Evolutionary conservation across 768 basidiomycete species (phyloP).

Genomic region (Agaricus subrufescens): DNA sequence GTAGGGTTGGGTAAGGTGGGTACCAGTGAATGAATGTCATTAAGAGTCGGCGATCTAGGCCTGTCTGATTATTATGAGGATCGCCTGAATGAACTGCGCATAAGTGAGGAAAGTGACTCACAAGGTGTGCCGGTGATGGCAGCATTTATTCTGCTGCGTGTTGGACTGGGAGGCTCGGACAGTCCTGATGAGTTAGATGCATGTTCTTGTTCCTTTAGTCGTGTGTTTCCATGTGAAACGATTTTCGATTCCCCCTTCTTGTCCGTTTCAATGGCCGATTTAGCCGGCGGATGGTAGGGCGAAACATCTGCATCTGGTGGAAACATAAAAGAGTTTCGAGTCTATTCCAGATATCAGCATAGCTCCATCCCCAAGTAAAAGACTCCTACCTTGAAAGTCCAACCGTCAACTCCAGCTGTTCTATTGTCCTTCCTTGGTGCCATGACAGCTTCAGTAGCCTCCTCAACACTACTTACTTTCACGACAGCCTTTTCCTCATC

Average conservation of each 20-base stretch:
- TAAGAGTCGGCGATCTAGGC: constrained; percentile 46
- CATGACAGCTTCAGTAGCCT: constrained; percentile 55
- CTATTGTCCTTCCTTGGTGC: constrained; percentile 74
- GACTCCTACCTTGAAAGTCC: constrained; percentile 68
- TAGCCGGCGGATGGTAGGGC: constrained; percentile 51
- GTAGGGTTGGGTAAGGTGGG: constrained; percentile 86
- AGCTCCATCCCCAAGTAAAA: background rate
- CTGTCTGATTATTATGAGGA: constrained; percentile 42
- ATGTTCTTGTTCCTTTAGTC: constrained; percentile 70
- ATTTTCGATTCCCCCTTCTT: constrained; percentile 41
- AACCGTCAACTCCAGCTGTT: constrained; percentile 69
- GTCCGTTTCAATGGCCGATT: constrained; percentile 23
- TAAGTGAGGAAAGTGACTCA: constrained; percentile 32
- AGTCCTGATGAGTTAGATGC: constrained; percentile 32
- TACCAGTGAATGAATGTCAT: constrained; percentile 64
- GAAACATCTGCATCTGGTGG: constrained; percentile 85
- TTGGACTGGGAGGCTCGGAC: constrained; percentile 81
- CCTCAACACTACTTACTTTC: constrained; percentile 19
- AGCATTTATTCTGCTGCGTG: constrained; percentile 83
- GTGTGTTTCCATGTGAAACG: constrained; percentile 79
- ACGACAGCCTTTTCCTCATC: constrained; percentile 19
- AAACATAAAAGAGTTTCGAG: constrained; percentile 95
- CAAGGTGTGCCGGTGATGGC: constrained; percentile 93
- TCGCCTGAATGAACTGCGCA: constrained; percentile 4
- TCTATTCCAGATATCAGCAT: constrained; percentile 36